Base-by-base conservation (phyloP, 148 eudicot species). In the Camellia granthamiana region DNA sequence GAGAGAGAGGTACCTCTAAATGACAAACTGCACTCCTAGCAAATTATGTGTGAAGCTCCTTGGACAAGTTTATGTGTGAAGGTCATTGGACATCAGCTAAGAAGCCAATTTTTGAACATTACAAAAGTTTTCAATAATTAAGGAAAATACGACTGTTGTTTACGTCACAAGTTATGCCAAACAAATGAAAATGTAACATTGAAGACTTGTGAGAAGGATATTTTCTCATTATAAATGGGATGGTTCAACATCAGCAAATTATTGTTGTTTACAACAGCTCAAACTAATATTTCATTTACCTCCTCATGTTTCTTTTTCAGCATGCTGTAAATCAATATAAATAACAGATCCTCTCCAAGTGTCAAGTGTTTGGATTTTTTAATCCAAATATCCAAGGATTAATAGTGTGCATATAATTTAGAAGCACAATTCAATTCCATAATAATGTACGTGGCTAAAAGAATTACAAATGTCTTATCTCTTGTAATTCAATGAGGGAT, bases 281-380 rank as follows among this genome's bases (percentile, higher is more conserved):
- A 88, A 82, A 92, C 98, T 77, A 93, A 74, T 83, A 93, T 21
- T 79, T 96, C 99, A 83, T 96, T 93, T n/a, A 97, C 97, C 85
- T 93, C 98, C 61, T 92, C 98, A 12, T 91, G 94, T 86, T 91
- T 93, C 93, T 90, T 93, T 78, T 85, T 90, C 85, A 96, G 87
- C 91, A 88, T 88, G 81, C 74, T 86, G 87, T 94, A 89, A 3
- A 96, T 89, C 99, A 93, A 92, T 80, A 82, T 59, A 72, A 60
- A 63, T 15, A 63, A 69, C 12, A 46, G 3, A 8, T 47, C n/a
- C 59, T 4, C 19, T 63, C 51, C 43, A 74, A 21, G 62, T 74
- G 64, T 75, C 18, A 12, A 51, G 68, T 63, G 51, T 47, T 47
- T 6, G 3, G 51, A n/a, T n/a, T n/a, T n/a, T n/a, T n/a, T n/a